Evolutionary conservation across 495 filamentous ascomycete genomes (phyloP), one percentile per base, ranked within the genome.

Genomic region (Chaetomium tenue): DNA sequence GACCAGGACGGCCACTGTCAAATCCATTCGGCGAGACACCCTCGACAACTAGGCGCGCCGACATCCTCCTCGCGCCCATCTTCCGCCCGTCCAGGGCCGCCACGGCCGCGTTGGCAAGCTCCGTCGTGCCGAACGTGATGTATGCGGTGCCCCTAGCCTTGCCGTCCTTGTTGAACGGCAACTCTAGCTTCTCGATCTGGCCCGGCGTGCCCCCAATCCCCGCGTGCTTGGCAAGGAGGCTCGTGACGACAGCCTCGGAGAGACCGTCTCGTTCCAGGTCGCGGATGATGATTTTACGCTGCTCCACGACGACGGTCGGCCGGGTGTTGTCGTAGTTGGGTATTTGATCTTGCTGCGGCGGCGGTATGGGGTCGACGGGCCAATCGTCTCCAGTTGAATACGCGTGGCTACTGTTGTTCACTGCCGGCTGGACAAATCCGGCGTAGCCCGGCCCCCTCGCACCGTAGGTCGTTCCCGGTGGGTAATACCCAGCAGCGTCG

Each of bases 201-300:
- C 63, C 63, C 25, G 63, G 20, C 0, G 22, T 9, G 13, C 2
- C 12, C 9, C 37, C 25, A 11, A 58, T 52, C 23, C 39, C 58
- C 2, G 58, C 23, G 46, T 52, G 52, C 30, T 44, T 7, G 22
- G 15, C 33, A 18, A 66, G 5, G 5, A 63, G 58, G 18, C 22
- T 8, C 22, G 11, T 9, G 30, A 66, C 60, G 33, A 51, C 37
- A 0, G 42, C 9, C 26, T 57, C 44, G 5, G 40, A 40, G 11
- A 63, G 57, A 1, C 51, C 22, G 40, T 57, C 54, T 1, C 57
- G 39, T 2, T 56, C 40, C 15, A 67, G 58, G 16, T 52, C 5
- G n/a, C 25, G 50, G 20, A 67, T 50, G 50, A 67, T 9, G 60
- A 67, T 67, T 16, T 61, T 63, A 46, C 66, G 61, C 56, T 63